A percentile compares a stretch with the other conserved stretches of the same genome.
phyloP scores from a whole-genome alignment of 768 basidiomycete species.

The Tephrocybe rancida region DNA sequence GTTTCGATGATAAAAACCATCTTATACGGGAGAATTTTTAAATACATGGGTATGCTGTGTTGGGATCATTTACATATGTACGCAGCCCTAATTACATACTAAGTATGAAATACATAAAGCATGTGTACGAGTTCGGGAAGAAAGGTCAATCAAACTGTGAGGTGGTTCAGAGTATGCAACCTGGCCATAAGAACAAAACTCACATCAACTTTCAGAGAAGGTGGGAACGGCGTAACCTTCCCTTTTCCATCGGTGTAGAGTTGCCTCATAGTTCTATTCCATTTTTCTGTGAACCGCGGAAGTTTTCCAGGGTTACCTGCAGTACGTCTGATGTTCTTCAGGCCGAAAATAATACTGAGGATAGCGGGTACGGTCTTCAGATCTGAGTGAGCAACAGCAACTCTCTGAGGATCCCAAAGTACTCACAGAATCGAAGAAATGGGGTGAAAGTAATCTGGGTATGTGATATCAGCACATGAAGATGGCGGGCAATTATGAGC shows the following conservation, averaged over 20 bases:
- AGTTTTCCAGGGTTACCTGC: conserved; percentile 41
- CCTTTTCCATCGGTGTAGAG: conserved; percentile 38
- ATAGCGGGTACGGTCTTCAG: conserved; percentile 45
- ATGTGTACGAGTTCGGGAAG: background rate
- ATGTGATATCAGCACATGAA: background rate
- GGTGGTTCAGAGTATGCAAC: background rate
- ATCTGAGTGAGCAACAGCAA: background rate
- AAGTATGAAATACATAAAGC: too few relatives aligned
- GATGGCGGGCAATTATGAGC: background rate
- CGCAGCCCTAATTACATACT: too few relatives aligned
- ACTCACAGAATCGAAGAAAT: conserved; percentile 43
- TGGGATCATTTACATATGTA: too few relatives aligned
- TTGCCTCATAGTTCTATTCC: conserved; percentile 30
- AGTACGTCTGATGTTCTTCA: conserved; percentile 41
- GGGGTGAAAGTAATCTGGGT: conserved; percentile 31
- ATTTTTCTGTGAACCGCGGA: conserved; percentile 38
- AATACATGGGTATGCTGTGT: too few relatives aligned
- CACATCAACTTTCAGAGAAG: conserved; percentile 43
- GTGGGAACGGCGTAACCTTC: conserved; percentile 43
- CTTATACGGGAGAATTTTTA: too few relatives aligned
- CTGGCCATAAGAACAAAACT: background rate
- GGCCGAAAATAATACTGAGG: conserved; percentile 45
- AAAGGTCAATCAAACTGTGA: background rate
- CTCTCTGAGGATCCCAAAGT: background rate
- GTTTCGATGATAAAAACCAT: too few relatives aligned